Percentiles rank a stretch among this genome's conserved stretches.
These are phyloP conservation scores for Cercospora zeina DNA, from an alignment of 2,329 filamentous ascomycete genomes.

Conservation along the genomic window DNA sequence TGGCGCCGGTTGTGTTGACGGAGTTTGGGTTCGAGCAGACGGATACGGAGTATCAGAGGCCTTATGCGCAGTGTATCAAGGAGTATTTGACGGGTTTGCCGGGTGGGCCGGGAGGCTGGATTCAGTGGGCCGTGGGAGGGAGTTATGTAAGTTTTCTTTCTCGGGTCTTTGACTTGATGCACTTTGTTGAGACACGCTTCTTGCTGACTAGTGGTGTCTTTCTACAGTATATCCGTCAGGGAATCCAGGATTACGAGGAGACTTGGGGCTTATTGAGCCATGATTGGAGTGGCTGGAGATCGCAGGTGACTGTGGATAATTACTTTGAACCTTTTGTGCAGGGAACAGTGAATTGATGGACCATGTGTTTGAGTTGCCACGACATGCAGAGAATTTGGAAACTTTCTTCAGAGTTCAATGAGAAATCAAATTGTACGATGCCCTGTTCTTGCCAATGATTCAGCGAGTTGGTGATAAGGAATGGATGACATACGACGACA, in stretches of 20 bases:
- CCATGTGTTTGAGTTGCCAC: too few species aligned
- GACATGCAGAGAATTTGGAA: too few species aligned
- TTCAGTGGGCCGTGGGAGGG: conserved; percentile 54
- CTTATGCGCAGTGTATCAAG: conserved; percentile 57
- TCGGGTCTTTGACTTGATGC: not conserved
- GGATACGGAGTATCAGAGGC: conserved; percentile 48
- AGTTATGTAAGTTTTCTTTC: conserved; percentile 47
- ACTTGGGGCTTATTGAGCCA: conserved; percentile 52
- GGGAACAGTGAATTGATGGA: conserved; percentile 18
- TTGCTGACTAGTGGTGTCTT: not conserved
- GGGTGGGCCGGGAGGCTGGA: conserved; percentile 58
- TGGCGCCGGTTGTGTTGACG: conserved; percentile 54
- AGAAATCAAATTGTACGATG: too few species aligned
- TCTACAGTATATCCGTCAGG: conserved; percentile 35
- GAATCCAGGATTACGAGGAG: conserved; percentile 8
- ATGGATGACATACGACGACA: too few species aligned
- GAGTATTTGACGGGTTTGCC: conserved; percentile 49
- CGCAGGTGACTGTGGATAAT: conserved; percentile 20
- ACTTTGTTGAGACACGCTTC: not conserved
- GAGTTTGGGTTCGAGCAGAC: conserved; percentile 59
- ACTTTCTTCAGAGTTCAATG: too few species aligned
- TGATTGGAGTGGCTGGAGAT: conserved; percentile 51
- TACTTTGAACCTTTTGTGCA: conserved; percentile 27
- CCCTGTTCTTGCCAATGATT: too few species aligned
- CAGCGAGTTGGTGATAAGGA: too few species aligned